These are phyloP conservation scores for Kazachstania martiniae DNA, from an alignment of 805 yeast species.

Conservation along the genomic window DNA sequence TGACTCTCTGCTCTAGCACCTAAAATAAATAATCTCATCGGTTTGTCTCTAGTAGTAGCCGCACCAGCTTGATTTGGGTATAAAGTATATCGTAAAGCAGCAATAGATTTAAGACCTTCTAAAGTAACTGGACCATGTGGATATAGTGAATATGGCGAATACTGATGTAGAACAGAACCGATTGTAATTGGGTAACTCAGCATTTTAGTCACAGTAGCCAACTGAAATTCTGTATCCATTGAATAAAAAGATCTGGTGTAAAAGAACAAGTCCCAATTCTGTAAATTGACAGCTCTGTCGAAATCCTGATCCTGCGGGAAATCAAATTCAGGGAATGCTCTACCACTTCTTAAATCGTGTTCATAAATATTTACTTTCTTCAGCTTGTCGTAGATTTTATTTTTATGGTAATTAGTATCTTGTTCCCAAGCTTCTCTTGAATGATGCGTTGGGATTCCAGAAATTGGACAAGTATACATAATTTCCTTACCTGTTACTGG, in stretches of 20 bases:
- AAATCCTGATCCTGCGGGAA: slow-evolving; percentile 74
- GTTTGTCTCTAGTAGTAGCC: slow-evolving; percentile 57
- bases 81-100: slow-evolving; percentile 85
- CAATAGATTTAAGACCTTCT: slow-evolving; percentile 88
- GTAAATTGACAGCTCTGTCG: slow-evolving; percentile 67
- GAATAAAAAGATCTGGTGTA: slow-evolving; percentile 89
- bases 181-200: slow-evolving; percentile 89
- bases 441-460: slow-evolving; percentile 97
- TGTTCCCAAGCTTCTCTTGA: slow-evolving; percentile 80
- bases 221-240: slow-evolving; percentile 93
- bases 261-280: slow-evolving; percentile 86
- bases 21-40: slow-evolving; percentile 78
- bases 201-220: slow-evolving; percentile 93
- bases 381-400: slow-evolving; percentile 59
- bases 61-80: slow-evolving; percentile 43
- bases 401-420: slow-evolving; percentile 62
- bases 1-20: slow-evolving; percentile 94
- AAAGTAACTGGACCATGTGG: slow-evolving; percentile 83
- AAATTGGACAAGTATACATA: slow-evolving; percentile 78
- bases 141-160: slow-evolving; percentile 68
- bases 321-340: slow-evolving; percentile 92
- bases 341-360: slow-evolving; percentile 89
- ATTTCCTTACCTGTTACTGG: slow-evolving; percentile 85
- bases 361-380: slow-evolving; percentile 87
- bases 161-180: slow-evolving; percentile 71